Evolutionary conservation across 129 eudicot genomes (phyloP), one percentile per base, ranked within the genome.

Genomic region (Saposhnikovia divaricata): DNA sequence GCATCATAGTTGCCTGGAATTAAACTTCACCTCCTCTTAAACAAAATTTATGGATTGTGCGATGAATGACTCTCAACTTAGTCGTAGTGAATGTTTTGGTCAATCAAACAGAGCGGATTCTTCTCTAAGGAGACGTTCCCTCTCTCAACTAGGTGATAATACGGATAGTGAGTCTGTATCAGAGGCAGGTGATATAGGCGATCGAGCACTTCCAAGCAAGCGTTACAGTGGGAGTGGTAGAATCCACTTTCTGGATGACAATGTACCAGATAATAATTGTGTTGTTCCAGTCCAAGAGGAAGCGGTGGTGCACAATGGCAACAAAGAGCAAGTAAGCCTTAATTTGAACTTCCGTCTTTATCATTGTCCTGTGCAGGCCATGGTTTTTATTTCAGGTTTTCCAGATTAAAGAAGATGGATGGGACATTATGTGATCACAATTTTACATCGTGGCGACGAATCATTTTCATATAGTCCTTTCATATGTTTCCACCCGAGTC

Each of bases 171-270:
- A 82, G 44, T 77, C 87, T 4, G 91, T 87, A 48, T 93, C 97
- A 45, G 91, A 93, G 81, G 97, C 97, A 15, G 97, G 98, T 21
- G 98, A 93, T 85, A 91, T 88, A 70, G 96, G 97, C 61, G 92
- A 90, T 76, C 83, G 97, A 73, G 91, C 84, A 43, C 84, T 93
- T 83, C 78, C 78, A 77, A 85, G 96, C 84, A 83, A 79, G 44
- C 84, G 97, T 77, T 48, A 81, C 74, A 88, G 84, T 80, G 81
- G 65, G 57, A 90, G 88, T 73, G 85, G 80, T n/a, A 82, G 90
- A 38, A 72, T 76, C 14, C 65, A 80, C 4, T 85, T 85, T 12
- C 81, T 87, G 57, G 42, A 78, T n/a, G 92, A 92, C 61, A 73
- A 82, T 79, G 25, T 43, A 37, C 51, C 66, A 69, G 88, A 83